Base-by-base conservation (phyloP, 169 alveolate genomes). In the Plasmodium cynomolgi region DNA sequence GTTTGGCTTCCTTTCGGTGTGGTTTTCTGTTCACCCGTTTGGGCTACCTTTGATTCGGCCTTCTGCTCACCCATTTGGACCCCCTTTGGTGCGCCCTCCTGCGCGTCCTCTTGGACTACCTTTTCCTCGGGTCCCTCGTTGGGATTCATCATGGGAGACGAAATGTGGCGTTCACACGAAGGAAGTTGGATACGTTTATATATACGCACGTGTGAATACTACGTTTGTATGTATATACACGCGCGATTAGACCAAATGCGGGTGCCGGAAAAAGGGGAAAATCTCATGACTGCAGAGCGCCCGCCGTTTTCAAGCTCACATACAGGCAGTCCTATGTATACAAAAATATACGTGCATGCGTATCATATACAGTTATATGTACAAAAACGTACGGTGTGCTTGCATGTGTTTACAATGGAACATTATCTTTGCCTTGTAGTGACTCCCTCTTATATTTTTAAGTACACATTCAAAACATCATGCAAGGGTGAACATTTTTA, bases 161-260 rank as follows among this genome's bases (percentile, higher is more conserved):
- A 68, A 68, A 26, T 68, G 41, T 3, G 77, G 1, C 31, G 41
- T 44, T 17, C 15, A 20, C 17, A 56, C 72, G 23, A 34, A 81
- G 31, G 58, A n/a, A 81, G 54, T 26, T 81, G 33, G 31, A 33
- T 58, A 83, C 23, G 73, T 83, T 56, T 82, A 82, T 82, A 82
- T 56, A 81, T 47, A 54, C 34, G 39, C 37, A 54, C 34, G 56
- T 20, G 56, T 50, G 62, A 3, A 3, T 17, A 15, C 23, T 50
- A 17, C 62, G 62, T 15, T 17, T 44, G 33, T 44, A 68, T 68
- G 13, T 29, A 29, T 68, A 29, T 68, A 68, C 37, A 29, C 77
- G n/a, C 20, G 8, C 34, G 37, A 26, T 23, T 68, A 8, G 37
- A 29, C 41, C 37, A 1, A 68, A 11, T 11, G 37, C 20, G 77